A percentile compares a stretch with the other conserved stretches of the same genome.
Conservation (phyloP, 805 yeast genomes). For the Ogataea trehaloabstinens region DNA sequence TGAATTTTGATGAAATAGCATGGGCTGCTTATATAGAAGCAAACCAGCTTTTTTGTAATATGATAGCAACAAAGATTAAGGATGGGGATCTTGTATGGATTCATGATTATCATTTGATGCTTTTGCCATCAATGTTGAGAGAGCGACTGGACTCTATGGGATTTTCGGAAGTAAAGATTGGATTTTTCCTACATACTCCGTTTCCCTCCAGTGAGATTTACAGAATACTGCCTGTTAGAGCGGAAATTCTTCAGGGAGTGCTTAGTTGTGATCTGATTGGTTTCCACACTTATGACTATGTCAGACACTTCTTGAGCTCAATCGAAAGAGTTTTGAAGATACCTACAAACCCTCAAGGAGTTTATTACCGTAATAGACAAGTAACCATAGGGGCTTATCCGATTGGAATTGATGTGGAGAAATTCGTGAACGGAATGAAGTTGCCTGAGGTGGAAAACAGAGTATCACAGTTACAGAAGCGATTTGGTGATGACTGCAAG, state of each 20-base stretch:
- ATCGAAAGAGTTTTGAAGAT: constrained; percentile 81
- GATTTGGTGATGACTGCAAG: constrained; percentile 72
- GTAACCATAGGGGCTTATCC: constrained; percentile 96
- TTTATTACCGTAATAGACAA: constrained; percentile 69
- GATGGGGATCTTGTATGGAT: constrained; percentile 95
- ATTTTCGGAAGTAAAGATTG: constrained; percentile 64
- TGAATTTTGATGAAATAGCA: constrained; percentile 94
- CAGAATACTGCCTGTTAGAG: constrained; percentile 91
- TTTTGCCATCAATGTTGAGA: constrained; percentile 85
- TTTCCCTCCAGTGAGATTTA: constrained; percentile 97
- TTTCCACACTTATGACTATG: constrained; percentile 98
- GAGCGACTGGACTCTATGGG: constrained; percentile 48
- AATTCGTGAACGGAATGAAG: constrained; percentile 76
- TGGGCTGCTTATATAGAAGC: constrained; percentile 98
- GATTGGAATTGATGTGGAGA: constrained; percentile 96
- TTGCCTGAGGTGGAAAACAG: constrained; percentile 62
- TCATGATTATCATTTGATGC: constrained; percentile 96
- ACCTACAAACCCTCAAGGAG: constrained; percentile 87
- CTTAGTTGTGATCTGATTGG: constrained; percentile 93
- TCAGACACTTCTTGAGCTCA: constrained; percentile 89
- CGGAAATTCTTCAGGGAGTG: constrained; percentile 88
- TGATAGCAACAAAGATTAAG: constrained; percentile 62
- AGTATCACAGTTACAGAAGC: constrained; percentile 54
- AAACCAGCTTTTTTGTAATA: constrained; percentile 75
- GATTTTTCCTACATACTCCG: constrained; percentile 95